Base-by-base conservation (phyloP, 352 stramenopile genomes). In the Ophiocytium majus region DNA sequence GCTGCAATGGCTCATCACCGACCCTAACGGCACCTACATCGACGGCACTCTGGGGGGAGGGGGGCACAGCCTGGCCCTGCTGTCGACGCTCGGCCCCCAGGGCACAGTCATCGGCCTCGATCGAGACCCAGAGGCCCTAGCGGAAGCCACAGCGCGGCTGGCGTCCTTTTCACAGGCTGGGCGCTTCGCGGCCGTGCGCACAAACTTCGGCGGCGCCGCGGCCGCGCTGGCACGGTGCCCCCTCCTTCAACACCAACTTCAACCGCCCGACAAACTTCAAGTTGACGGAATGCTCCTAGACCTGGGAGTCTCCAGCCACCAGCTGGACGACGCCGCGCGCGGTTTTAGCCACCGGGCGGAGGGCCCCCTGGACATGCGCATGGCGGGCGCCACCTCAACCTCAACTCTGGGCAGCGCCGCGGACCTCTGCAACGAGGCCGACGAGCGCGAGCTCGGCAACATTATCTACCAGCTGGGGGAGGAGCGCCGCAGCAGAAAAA, bases 31-130 rank as follows among this genome's bases (percentile, higher is more conserved):
- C 81, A 75, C 94, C 10, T 95, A 94, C 86, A 89, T 96, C n/a
- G 93, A 96, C 89, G 91, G 92, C 49, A 96, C 93, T 0, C 83
- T 96, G 34, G 93, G 93, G 10, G 92, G 92, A 50, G 93, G 93
- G 50, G 93, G 93, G 50, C 93, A 96, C 89, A 94, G 92, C 1
- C 81, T 86, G 43, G 91, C 91, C 10, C 84, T 96, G 33, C 84
- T 96, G 35, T 74, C 91, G 84, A 85, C 87, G 81, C 63, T 94
- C 34, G 76, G 82, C 76, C 50, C 85, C 10, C 88, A 87, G 63
- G 93, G 93, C 82, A 85, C 92, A 10, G 83, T 96, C 0, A 90
- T 96, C 79, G 92, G 91, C 50, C 91, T 93, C 71, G 93, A 96
- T 90, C 89, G 92, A 31, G 93, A 96, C 90, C 88, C 90, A 14